Base-by-base conservation (phyloP, 352 stramenopile species). In the Thraustotheca clavata region DNA sequence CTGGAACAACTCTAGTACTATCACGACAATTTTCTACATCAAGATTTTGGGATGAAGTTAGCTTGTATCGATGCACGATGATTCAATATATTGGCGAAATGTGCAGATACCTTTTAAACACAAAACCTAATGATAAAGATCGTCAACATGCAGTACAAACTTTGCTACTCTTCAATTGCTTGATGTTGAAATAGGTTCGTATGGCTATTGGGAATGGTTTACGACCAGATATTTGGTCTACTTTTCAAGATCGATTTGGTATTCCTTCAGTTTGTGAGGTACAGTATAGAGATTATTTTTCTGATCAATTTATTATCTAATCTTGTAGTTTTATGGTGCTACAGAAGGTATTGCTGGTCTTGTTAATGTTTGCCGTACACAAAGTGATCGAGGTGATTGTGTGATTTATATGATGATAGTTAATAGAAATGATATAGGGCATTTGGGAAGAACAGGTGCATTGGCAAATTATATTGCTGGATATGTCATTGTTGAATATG, bases 61-160 rank as follows among this genome's bases (percentile, higher is more conserved):
- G 76, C 18, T 54, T 65, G 18, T 80, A 86, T 39, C 70, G 91
- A 46, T 77, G 67, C 54, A 96, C 88, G 1, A 70, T 95, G 26
- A 69, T 94, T 18, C 88, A 96, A 67, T 96, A 96, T 67, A 96
- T 96, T 68, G 88, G 88, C 22, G 88, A 96, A 41, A 89, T 96
- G 72, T 94, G 83, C 67, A 73, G 87, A 3, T 96, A 96, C 71
- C 69, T 96, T 22, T 67, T 91, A 46, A 81, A 82, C 49, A 72
- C 79, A 18, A 72, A 82, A 3, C 57, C 72, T 0, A 70, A 68
- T 32, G 52, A 69, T 33, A 78, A 76, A 39, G 82, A 91, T 69
- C 76, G 79, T 60, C 71, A 83, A 35, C 86, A 91, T 57, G 69
- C 39, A 26, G 55, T 62, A 62, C 47, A 3, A 40, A 12, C 47